These are phyloP conservation scores for Vigna unguiculata DNA, from an alignment of 306 rosid species.

Conservation along the genomic window DNA sequence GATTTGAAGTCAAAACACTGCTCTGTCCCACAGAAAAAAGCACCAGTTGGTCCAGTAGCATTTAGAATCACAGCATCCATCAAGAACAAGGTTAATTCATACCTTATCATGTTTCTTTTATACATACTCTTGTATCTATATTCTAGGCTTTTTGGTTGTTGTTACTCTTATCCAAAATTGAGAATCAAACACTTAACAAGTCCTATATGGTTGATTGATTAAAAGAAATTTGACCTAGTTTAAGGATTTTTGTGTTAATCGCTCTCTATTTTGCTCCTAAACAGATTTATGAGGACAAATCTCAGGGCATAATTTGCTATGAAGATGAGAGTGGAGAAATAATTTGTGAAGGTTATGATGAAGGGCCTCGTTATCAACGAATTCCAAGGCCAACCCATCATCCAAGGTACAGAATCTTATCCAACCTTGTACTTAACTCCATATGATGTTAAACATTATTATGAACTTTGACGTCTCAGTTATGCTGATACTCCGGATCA, in stretches of 20 bases:
- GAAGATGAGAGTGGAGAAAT: slow-evolving; percentile 82
- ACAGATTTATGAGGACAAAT: slow-evolving; percentile 86
- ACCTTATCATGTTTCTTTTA: background rate
- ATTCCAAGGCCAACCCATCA: slow-evolving; percentile 52
- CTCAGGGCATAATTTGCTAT: slow-evolving; percentile 83
- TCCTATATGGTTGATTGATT: background rate
- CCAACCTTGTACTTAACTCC: background rate
- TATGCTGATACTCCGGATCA: too few species aligned
- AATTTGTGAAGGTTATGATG: slow-evolving; percentile 92
- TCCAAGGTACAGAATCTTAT: slow-evolving; percentile 51
- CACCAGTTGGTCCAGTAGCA: slow-evolving; percentile 29
- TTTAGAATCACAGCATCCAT: slow-evolving; percentile 70
- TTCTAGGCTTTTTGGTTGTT: background rate
- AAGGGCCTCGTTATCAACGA: slow-evolving; percentile 77
- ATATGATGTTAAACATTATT: too few species aligned
- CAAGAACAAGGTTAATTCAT: slow-evolving; percentile 74
- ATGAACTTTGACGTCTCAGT: too few species aligned
- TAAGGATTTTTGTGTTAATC: slow-evolving; percentile 27
- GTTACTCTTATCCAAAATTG: background rate
- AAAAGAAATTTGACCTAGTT: background rate
- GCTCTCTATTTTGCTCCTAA: slow-evolving; percentile 26
- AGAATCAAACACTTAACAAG: background rate
- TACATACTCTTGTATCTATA: background rate
- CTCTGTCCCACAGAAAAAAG: slow-evolving; percentile 55
- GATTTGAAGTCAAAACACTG: slow-evolving; percentile 54